Evolutionary conservation across 164 flowering plant species (phyloP).

Genomic region (Annona cherimola): DNA sequence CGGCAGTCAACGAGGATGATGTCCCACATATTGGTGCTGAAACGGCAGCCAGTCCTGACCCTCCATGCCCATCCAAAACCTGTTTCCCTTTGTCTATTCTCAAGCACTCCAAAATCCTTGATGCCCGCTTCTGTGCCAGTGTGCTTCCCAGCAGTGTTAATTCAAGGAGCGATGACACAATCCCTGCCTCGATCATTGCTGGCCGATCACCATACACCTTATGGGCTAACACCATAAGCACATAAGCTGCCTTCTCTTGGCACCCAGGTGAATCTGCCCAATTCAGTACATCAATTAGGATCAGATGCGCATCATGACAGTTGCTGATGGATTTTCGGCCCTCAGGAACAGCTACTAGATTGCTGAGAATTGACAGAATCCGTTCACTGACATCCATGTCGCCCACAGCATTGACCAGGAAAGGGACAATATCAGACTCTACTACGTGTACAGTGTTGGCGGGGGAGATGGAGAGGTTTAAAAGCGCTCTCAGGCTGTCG

Average conservation of each 20-base stretch:
- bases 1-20: no score
- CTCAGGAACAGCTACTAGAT: constrained; percentile 61
- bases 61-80: constrained; percentile 35
- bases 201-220: constrained; percentile 71
- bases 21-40: no score
- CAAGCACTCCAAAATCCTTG: constrained; percentile 75
- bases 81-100: constrained; percentile 86
- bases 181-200: constrained; percentile 79
- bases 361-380: constrained; percentile 58
- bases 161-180: constrained; percentile 68
- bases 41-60: constrained; percentile 17
- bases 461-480: constrained; percentile 74
- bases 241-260: constrained; percentile 81
- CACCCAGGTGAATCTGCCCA: constrained; percentile 87
- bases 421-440: constrained; percentile 51
- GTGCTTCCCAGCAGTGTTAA: constrained; percentile 81
- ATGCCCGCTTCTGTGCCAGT: constrained; percentile 92
- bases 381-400: constrained; percentile 85
- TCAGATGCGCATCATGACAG: constrained; percentile 43
- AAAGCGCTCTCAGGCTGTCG: constrained; percentile 74
- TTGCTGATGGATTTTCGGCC: constrained; percentile 62
- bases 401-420: constrained; percentile 46
- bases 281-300: constrained; percentile 72
- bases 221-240: constrained; percentile 94
- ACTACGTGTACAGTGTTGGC: constrained; percentile 42